A percentile compares a stretch with the other conserved stretches of the same genome.
These are phyloP conservation scores for Trichoderma atroviride DNA, from an alignment of 2,329 filamentous ascomycete species.

Conservation along the genomic window DNA sequence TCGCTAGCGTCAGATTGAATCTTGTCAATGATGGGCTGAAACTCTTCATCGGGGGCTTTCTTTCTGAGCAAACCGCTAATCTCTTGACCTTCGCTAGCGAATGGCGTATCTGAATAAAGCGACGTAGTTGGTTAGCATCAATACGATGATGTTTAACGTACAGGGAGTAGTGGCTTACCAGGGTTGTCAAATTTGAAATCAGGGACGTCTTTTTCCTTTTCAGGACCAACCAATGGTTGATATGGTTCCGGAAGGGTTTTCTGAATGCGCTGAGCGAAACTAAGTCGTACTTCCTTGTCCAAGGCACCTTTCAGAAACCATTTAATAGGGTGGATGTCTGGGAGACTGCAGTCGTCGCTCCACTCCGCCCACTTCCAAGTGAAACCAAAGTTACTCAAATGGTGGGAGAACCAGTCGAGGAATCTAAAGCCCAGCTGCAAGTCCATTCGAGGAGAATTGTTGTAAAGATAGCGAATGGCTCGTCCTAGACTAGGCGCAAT, in stretches of 20 bases:
- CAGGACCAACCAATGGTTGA: constrained; percentile 75
- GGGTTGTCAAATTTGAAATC: constrained; percentile 87
- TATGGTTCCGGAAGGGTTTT: constrained; percentile 88
- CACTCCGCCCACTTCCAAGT: constrained; percentile 99
- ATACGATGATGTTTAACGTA: neutral
- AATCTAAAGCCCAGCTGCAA: constrained; percentile 85
- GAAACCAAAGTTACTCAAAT: constrained; percentile 98
- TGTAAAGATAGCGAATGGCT: constrained; percentile 89
- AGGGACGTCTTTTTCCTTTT: constrained; percentile 93
- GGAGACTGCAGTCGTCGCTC: constrained; percentile 80
- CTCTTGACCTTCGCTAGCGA: constrained; percentile 80
- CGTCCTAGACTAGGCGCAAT: constrained; percentile 91
- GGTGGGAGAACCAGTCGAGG: constrained; percentile 96
- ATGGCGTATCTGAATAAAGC: constrained; percentile 67
- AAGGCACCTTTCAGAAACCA: constrained; percentile 88
- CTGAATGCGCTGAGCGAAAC: constrained; percentile 94
- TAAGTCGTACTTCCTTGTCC: constrained; percentile 95
- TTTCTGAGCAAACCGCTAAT: constrained; percentile 77
- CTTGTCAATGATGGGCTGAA: constrained; percentile 76
- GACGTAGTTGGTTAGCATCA: constrained; percentile 16
- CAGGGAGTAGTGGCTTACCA: constrained; percentile 52
- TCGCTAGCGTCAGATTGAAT: constrained; percentile 80
- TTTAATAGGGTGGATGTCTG: constrained; percentile 81
- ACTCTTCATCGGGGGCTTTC: constrained; percentile 83
- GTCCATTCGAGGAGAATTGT: constrained; percentile 79